Conservation (phyloP, 352 stramenopile species). For the Phytophthora sansomeana region DNA sequence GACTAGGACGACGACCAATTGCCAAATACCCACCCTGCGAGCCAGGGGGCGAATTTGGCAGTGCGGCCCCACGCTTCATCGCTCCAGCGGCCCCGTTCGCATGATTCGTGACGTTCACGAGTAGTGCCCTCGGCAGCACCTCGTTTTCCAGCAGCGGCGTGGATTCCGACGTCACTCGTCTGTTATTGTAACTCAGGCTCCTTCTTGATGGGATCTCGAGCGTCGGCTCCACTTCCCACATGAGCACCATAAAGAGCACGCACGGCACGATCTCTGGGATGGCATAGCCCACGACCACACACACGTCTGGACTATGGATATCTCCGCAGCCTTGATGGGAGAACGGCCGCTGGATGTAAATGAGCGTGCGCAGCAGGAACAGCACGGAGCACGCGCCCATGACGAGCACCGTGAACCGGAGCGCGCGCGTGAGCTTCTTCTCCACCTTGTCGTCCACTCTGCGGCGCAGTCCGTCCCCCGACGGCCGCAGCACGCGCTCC, state of each 20-base stretch:
- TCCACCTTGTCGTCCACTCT: slow-evolving; percentile 69
- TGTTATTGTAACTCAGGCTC: slow-evolving; percentile 56
- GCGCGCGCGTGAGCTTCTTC: slow-evolving; percentile 75
- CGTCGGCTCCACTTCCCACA: slow-evolving; percentile 87
- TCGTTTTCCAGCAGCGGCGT: slow-evolving; percentile 62
- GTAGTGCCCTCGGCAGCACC: slow-evolving; percentile 19
- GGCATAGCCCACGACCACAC: slow-evolving; percentile 75
- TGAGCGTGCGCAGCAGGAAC: slow-evolving; percentile 76
- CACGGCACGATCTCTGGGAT: slow-evolving; percentile 79
- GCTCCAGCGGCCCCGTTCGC: slow-evolving; percentile 1
- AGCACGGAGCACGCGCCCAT: slow-evolving; percentile 72
- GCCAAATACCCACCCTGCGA: slow-evolving; percentile 29
- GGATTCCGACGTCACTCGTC: slow-evolving; percentile 43
- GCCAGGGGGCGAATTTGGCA: slow-evolving; percentile 22
- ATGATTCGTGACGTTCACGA: slow-evolving; percentile 22
- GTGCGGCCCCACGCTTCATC: neutral
- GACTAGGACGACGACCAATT: slow-evolving; percentile 55
- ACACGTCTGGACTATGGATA: slow-evolving; percentile 67
- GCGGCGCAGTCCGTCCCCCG: slow-evolving; percentile 45
- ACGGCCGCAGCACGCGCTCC: slow-evolving; percentile 68
- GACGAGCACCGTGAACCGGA: slow-evolving; percentile 77
- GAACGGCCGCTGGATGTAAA: slow-evolving; percentile 85
- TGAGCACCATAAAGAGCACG: slow-evolving; percentile 82
- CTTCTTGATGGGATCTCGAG: slow-evolving; percentile 66
- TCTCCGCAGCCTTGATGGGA: slow-evolving; percentile 76